A percentile compares a stretch with the other conserved stretches of the same genome.
Evolutionary conservation across 2,329 filamentous ascomycete species (phyloP).

Genomic region (Beauveria asiatica): DNA sequence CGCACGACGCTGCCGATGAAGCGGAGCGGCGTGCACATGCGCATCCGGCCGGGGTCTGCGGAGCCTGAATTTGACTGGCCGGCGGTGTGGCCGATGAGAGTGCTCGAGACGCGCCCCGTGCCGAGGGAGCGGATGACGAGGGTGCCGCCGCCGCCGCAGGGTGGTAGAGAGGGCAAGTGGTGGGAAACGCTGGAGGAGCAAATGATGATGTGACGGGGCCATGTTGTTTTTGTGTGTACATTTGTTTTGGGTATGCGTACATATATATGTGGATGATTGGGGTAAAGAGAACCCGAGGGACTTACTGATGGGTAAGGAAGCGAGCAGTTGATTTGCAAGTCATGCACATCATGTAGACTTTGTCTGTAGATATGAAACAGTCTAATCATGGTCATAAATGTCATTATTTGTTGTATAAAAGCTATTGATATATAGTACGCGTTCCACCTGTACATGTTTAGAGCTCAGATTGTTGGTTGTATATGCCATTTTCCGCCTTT

Average conservation of each 20-base stretch:
- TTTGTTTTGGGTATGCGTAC: background rate
- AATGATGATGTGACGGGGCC: slow-evolving; percentile 17
- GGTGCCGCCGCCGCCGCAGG: slow-evolving; percentile 1
- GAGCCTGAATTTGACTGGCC: slow-evolving; percentile 21
- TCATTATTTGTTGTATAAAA: background rate
- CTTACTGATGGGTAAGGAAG: background rate
- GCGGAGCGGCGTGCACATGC: slow-evolving; percentile 13
- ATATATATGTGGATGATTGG: too few species aligned
- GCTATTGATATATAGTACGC: background rate
- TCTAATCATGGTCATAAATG: background rate
- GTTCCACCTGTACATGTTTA: background rate
- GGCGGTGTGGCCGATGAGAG: slow-evolving; percentile 13
- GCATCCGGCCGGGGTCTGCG: slow-evolving; percentile 12
- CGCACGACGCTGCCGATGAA: slow-evolving; percentile 22
- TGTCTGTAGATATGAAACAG: background rate
- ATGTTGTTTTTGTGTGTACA: background rate
- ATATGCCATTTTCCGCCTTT: background rate
- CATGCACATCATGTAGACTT: background rate
- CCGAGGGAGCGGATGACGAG: slow-evolving; percentile 12
- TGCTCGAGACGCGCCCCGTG: slow-evolving; percentile 19
- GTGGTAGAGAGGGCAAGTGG: slow-evolving; percentile 17
- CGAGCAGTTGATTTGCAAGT: background rate
- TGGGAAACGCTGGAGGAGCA: slow-evolving; percentile 23
- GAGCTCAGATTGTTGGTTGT: background rate
- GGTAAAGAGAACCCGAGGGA: background rate